Base-by-base conservation (phyloP, 1,284 basidiomycete genomes). In the Fomitiporia mediterranea region DNA sequence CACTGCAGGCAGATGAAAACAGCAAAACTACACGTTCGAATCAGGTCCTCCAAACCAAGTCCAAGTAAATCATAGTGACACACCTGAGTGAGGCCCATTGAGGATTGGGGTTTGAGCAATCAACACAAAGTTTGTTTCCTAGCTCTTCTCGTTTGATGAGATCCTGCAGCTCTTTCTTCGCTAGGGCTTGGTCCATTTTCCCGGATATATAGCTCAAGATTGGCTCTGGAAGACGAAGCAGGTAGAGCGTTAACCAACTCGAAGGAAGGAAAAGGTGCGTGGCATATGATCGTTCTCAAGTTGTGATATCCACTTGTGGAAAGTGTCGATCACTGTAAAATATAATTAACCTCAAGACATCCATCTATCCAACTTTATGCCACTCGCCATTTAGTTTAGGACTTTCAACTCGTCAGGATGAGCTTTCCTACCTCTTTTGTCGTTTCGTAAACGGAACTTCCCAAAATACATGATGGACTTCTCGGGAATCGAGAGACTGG, bases 1-100 rank as follows among this genome's bases (percentile, higher is more conserved):
- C 94, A 97, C 79, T 83, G 91, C 38, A 98, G 77, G 70, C 94
- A 98, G 61, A 97, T 80, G 69, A 95, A 94, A 51, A 91, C 79
- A 53, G 90, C 93, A 67, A 89, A 88, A 69, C 85, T 88, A 65
- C 28, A 53, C 15, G 25, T 53, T 70, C 64, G 59, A 63, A 64
- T 58, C 68, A 46, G 23, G 13, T 30, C 25, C 25, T n/a, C 23
- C 2, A 6, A 27, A 11, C 25, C 17, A 17, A 46, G 3, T 11
- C 8, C 25, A 30, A 2, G 3, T n/a, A 4, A 38, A 17, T 50
- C 40, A 56, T 27, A 23, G n/a, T 32, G 47, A 57, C 69, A 61
- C 63, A 86, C 83, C 83, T 81, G 62, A 92, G 71, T 39, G 85
- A 87, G n/a, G 91, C 90, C 93, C 93, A 96, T 69, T 95, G 91